Percentiles rank a stretch among this genome's conserved stretches.
These are phyloP conservation scores for Tulasnella sp. DNA, from an alignment of 768 basidiomycete genomes.

Conservation along the genomic window DNA sequence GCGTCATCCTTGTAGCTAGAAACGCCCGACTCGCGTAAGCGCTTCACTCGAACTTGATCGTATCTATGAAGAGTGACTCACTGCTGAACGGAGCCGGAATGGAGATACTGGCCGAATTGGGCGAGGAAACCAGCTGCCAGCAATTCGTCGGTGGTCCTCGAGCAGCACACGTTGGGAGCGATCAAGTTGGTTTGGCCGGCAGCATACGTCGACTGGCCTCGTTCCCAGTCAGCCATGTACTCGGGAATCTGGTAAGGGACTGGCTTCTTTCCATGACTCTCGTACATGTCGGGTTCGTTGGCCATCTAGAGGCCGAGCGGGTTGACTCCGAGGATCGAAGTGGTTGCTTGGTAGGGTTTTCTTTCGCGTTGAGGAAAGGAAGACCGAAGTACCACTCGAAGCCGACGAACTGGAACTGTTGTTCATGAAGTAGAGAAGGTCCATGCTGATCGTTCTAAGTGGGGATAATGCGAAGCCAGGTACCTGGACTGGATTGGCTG, in stretches of 20 bases:
- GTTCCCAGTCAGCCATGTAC: constrained; percentile 42
- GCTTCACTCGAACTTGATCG: neutral
- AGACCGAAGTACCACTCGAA: constrained; percentile 47
- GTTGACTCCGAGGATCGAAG: constrained; percentile 31
- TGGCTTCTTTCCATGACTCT: constrained; percentile 40
- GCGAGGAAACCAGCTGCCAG: constrained; percentile 43
- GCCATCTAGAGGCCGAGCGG: constrained; percentile 44
- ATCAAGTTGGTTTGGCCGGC: constrained; percentile 40
- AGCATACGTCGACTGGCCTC: constrained; percentile 24
- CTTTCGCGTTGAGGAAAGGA: constrained; percentile 39
- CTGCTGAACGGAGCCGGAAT: constrained; percentile 8
- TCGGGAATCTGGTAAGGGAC: constrained; percentile 40
- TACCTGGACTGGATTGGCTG: constrained; percentile 36
- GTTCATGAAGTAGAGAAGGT: constrained; percentile 48
- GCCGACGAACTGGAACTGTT: constrained; percentile 43
- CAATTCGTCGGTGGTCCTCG: constrained; percentile 44
- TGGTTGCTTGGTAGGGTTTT: neutral
- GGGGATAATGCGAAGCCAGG: constrained; percentile 51
- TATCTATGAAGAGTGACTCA: neutral
- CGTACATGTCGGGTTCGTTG: too few species aligned
- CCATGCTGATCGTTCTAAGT: constrained; percentile 47
- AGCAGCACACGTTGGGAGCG: constrained; percentile 47
- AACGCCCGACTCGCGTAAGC: neutral
- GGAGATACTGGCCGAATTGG: constrained; percentile 38
- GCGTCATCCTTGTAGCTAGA: constrained; percentile 22